Conservation (phyloP, 208 protist genomes). For the Blastocrithidia nonstop region DNA sequence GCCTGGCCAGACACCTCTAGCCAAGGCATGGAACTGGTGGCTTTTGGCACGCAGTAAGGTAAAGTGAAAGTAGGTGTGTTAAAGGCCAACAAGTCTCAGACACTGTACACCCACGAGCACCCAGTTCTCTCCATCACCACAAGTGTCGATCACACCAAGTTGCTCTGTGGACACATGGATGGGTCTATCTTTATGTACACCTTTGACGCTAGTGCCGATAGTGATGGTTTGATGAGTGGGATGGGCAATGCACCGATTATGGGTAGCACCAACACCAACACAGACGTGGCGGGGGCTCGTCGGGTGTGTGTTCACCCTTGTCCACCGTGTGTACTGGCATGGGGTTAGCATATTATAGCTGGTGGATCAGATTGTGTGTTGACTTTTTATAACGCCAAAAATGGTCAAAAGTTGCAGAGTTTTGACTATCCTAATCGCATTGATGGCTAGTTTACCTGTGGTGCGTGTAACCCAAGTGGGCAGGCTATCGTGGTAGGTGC, state of each 20-base stretch:
- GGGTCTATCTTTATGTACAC: constrained; percentile 77
- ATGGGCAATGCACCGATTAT: too few species aligned
- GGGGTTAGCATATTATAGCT: constrained; percentile 86
- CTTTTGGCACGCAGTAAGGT: constrained; percentile 89
- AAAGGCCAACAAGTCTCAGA: constrained; percentile 88
- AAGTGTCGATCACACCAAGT: constrained; percentile 56
- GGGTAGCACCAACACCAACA: not conserved
- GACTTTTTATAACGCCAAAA: constrained; percentile 87
- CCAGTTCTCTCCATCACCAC: constrained; percentile 70
- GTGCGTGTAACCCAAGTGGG: constrained; percentile 87
- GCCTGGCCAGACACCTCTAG: constrained; percentile 81
- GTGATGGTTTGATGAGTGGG: too few species aligned
- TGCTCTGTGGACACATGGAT: constrained; percentile 90
- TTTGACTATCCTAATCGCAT: constrained; percentile 78
- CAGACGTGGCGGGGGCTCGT: constrained; percentile 43
- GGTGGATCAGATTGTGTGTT: constrained; percentile 84
- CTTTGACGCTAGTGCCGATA: constrained; percentile 72
- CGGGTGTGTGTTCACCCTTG: constrained; percentile 81
- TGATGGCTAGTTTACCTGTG: constrained; percentile 86
- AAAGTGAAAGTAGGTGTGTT: constrained; percentile 89
- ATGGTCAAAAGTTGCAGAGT: constrained; percentile 59
- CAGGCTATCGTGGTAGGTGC: constrained; percentile 84
- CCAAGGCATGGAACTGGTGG: constrained; percentile 87
- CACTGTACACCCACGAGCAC: constrained; percentile 87
- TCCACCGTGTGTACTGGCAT: constrained; percentile 81